Evolutionary conservation across 2,329 filamentous ascomycete genomes (phyloP).

Genomic region (Colletotrichum acutatum): DNA sequence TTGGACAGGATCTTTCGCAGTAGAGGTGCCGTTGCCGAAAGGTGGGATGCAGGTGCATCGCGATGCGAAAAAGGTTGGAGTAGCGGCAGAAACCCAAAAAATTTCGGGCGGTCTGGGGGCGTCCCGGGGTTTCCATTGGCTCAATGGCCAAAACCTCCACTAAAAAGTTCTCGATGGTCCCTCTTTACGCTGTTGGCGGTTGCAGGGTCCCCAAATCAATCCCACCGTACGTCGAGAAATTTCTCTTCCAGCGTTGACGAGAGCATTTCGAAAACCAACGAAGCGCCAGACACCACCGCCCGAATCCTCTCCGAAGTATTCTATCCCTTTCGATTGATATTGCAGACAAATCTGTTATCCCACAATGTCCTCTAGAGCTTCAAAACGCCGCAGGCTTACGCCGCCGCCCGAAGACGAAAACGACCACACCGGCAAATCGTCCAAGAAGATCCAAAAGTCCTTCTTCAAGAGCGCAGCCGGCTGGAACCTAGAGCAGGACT

Average conservation of each 20-base stretch:
- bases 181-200: constrained; percentile 28
- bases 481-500: constrained; percentile 94
- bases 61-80: constrained; percentile 30
- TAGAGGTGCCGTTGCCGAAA: neutral
- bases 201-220: constrained; percentile 11
- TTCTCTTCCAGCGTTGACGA: constrained; percentile 13
- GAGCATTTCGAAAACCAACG: neutral
- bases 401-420: constrained; percentile 61
- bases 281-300: neutral
- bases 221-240: constrained; percentile 27
- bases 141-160: constrained; percentile 39
- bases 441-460: constrained; percentile 63
- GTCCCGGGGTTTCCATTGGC: constrained; percentile 9
- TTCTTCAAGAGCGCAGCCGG: constrained; percentile 81
- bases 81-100: constrained; percentile 41
- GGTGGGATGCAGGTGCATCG: constrained; percentile 19
- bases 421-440: constrained; percentile 39
- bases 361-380: constrained; percentile 59
- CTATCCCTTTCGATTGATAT: neutral
- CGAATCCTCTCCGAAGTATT: neutral
- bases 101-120: constrained; percentile 42
- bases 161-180: constrained; percentile 28
- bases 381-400: constrained; percentile 69
- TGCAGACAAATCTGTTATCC: neutral
- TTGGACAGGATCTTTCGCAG: neutral